These are phyloP conservation scores for Candida glaebosa DNA, from an alignment of 805 yeast genomes.

Conservation along the genomic window DNA sequence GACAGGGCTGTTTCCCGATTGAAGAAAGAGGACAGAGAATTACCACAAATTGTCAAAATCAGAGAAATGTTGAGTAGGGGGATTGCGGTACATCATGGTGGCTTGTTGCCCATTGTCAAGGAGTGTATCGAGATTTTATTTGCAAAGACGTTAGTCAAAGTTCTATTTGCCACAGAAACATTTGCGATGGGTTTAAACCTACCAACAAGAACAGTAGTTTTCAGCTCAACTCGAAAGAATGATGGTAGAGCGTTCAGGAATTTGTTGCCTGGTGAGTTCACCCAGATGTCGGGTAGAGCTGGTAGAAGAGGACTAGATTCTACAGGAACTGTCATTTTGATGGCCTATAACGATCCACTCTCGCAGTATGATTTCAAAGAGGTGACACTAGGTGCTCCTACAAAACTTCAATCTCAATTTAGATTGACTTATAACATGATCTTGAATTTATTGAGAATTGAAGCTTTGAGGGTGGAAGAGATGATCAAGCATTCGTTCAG, in stretches of 20 bases:
- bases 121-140: slow-evolving; percentile 91
- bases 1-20: slow-evolving; percentile 85
- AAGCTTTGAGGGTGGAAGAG: slow-evolving; percentile 94
- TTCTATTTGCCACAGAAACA: slow-evolving; percentile 94
- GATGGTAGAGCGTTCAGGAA: slow-evolving; percentile 84
- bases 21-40: slow-evolving; percentile 85
- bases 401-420: slow-evolving; percentile 87
- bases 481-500: slow-evolving; percentile 95
- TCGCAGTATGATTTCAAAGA: slow-evolving; percentile 61
- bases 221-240: slow-evolving; percentile 80
- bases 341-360: slow-evolving; percentile 73
- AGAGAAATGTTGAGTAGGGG: slow-evolving; percentile 85
- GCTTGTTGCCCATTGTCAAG: slow-evolving; percentile 86
- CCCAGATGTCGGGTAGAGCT: slow-evolving; percentile 99
- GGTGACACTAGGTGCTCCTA: slow-evolving; percentile 84
- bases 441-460: slow-evolving; percentile 83
- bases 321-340: slow-evolving; percentile 91
- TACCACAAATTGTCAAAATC: slow-evolving; percentile 85
- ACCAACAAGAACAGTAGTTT: slow-evolving; percentile 95
- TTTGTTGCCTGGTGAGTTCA: slow-evolving; percentile 91
- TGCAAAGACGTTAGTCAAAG: slow-evolving; percentile 81
- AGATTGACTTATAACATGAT: slow-evolving; percentile 95
- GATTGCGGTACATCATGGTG: slow-evolving; percentile 95
- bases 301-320: slow-evolving; percentile 95
- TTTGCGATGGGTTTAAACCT: slow-evolving; percentile 98